Evolutionary conservation across 1,139 yeast genomes (phyloP), one percentile per base, ranked within the genome.

Genomic region (Yamadazyma blattariae): DNA sequence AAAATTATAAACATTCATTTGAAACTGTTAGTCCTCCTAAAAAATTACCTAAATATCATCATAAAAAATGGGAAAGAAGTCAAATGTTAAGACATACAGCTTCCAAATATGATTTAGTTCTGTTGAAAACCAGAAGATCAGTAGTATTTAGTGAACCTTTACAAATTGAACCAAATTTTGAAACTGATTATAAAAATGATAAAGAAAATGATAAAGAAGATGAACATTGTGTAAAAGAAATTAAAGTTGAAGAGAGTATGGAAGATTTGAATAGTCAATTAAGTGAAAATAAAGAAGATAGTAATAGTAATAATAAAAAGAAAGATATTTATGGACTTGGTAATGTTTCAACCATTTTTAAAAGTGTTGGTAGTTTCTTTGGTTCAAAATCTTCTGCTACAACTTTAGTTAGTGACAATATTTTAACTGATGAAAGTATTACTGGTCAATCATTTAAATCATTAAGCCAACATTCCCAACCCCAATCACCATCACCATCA

Each of bases 21-120:
- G 15, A 28, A 4, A 23, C 45, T 3, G 33, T 29, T 7, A 33
- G 42, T 2, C 53, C 54, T 6, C 22, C 22, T 7, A 27, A 27
- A 11, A 5, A 10, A 21, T 21, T 21, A 21, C 24, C 24, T 9
- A 21, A 21, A 21, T 11, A 5, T 10, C 9, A 9, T 10, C 11
- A 21, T 30, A 44, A 41, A 2, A 52, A 52, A 39, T 52, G 57
- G 57, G 54, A 53, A 33, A 44, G 57, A 35, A 50, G 51, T 13
- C 56, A 52, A 32, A 48, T 50, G 47, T 30, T 52, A 29, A 46
- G 48, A 35, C 49, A 49, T 22, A 39, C 48, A 1, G 56, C 50
- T 5, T 44, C 47, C 3, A 41, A 37, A 15, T 25, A 40, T 28
- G 39, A 35, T 22, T 35, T 45, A 25, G 24, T 9, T 12, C 32